Percentiles rank a stretch among this genome's conserved stretches.
Conservation (phyloP, 139 green algal species). For the Chlamydomonas urium region DNA sequence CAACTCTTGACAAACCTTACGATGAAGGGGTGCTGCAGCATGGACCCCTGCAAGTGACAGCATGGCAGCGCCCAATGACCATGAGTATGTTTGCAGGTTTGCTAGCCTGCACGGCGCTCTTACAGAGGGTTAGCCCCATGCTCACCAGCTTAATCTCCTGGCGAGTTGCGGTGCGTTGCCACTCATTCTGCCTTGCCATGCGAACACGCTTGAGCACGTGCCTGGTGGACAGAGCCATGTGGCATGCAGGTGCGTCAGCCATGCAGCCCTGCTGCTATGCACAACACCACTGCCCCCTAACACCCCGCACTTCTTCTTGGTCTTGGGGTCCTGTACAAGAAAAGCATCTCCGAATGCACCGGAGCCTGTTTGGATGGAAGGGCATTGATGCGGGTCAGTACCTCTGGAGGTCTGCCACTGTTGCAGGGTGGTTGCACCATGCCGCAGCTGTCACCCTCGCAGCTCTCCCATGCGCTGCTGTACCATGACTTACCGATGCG, state of each 20-base stretch:
- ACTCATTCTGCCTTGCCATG: constrained; percentile 54
- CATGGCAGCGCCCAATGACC: no score
- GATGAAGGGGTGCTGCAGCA: constrained; percentile 55
- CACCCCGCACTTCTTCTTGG: constrained; percentile 24
- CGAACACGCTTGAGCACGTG: constrained; percentile 55
- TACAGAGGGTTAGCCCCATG: neutral
- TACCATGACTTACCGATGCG: constrained; percentile 1
- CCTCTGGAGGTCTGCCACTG: no score
- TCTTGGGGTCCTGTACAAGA: constrained; percentile 27
- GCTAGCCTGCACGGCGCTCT: neutral
- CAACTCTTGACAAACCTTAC: constrained; percentile 53
- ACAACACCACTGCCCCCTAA: neutral
- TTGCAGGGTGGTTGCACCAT: constrained; percentile 6
- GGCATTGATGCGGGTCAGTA: no score
- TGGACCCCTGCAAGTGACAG: constrained; percentile 26
- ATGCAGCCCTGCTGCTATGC: neutral
- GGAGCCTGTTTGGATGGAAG: constrained; percentile 23
- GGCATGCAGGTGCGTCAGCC: neutral
- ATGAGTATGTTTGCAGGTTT: no score
- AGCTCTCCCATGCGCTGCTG: neutral
- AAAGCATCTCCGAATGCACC: constrained; percentile 31
- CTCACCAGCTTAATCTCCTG: constrained; percentile 58
- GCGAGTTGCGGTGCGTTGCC: constrained; percentile 46
- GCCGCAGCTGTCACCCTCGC: neutral
- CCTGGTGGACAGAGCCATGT: no score